Conservation (phyloP, 78 protist species). For the Emiliania huxleyi region DNA sequence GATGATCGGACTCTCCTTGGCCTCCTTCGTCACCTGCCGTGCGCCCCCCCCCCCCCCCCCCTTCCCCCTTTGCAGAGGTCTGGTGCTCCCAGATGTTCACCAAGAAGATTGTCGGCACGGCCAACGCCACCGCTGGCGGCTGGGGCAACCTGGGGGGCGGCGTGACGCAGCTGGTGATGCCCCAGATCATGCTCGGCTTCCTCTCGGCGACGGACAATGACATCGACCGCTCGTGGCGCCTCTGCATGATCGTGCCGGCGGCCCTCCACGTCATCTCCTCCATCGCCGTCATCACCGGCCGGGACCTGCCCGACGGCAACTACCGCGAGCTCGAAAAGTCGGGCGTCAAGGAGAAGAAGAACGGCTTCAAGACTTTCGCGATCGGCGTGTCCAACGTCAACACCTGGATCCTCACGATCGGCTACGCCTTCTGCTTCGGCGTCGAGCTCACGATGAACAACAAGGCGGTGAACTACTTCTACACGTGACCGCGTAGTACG, state of each 20-base stretch:
- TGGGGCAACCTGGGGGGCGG: too few relatives aligned
- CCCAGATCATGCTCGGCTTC: not conserved
- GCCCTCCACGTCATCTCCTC: not conserved
- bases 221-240: not conserved
- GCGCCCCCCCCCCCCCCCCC: too few relatives aligned
- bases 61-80: too few relatives aligned
- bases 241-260: not conserved
- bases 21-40: not conserved
- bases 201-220: too few relatives aligned
- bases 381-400: not conserved
- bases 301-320: not conserved
- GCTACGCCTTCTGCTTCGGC: constrained; percentile 13
- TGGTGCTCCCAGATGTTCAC: not conserved
- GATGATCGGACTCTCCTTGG: not conserved
- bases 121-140: constrained; percentile 7
- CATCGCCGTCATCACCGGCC: not conserved
- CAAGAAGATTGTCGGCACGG: not conserved
- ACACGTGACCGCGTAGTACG: too few relatives aligned
- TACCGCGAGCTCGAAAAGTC: not conserved
- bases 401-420: not conserved
- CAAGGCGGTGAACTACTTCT: not conserved
- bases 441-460: too few relatives aligned
- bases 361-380: too few relatives aligned
- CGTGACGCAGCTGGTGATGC: not conserved
- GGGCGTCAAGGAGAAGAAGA: not conserved